Base-by-base conservation (phyloP, 2,329 filamentous ascomycete genomes). In the Phoma sp. region DNA sequence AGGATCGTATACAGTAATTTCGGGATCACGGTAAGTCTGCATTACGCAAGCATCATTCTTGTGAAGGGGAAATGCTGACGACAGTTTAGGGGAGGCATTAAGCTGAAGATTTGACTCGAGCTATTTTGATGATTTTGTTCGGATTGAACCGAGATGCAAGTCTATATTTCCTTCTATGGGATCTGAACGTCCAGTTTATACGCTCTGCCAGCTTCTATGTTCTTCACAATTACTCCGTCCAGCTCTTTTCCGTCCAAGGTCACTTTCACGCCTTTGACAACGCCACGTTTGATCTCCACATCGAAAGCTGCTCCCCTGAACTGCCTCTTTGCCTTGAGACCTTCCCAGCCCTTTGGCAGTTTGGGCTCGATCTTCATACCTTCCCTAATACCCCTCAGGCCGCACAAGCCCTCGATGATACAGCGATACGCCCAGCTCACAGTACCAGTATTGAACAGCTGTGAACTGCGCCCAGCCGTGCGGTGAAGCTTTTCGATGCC, bases 371-470 rank as follows among this genome's bases (percentile, higher is more conserved):
- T 72, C 7, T 60, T 60, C 43, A 85, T 62, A 0, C 82, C 83
- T 1, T 79, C 68, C 1, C 69, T 69, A 10, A 81, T 80, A 21
- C 83, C 83, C 10, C 76, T 75, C 30, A 85, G 69, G 0, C 83
- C 83, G 55, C 82, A 84, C 5, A 85, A 66, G 0, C 82, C 82
- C 66, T 85, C 83, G 39, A 84, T 78, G 59, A 85, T 78, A 65
- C 77, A 80, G 9, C 83, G 76, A 66, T 84, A 85, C 2, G 76
- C 81, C 83, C 83, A 85, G 15, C 80, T 80, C 20, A 83, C 79
- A 5, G 82, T 85, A 3, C 83, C 83, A 1, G 83, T 85, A 66
- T 85, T 85, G 73, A 85, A 84, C 14, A 85, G 66, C 66, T 84
- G 82, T 60, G 81, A 83, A 9, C 81, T 83, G 0, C 83, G 78